Evolutionary conservation across 2,329 filamentous ascomycete species (phyloP), one percentile per base, ranked within the genome.

Genomic region (Trichoderma lentiforme): DNA sequence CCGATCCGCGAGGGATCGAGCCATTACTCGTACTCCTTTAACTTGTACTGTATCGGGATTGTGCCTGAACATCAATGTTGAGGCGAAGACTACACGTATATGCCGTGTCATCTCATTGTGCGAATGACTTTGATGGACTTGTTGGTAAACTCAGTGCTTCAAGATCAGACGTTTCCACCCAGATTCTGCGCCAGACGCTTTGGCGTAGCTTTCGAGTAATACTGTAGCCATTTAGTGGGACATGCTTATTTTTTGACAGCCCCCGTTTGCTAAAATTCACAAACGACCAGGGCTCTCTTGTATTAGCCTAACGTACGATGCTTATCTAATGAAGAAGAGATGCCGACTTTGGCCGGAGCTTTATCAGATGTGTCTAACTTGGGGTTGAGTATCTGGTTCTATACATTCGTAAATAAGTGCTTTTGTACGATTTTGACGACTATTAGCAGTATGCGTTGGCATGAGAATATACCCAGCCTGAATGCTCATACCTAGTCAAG

Each of bases 1-100:
- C 68, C 68, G 68, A 63, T 70, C 68, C 68, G 58, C 30, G 28
- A 69, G 57, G 18, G 39, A 51, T 51, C 47, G 24, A 36, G 51
- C 32, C 47, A 57, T 34, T 47, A 53, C 3, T 53, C 30, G 11
- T 61, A 36, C 57, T 21, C 32, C 3, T 24, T 21, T 58, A 32
- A 8, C 28, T 12, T 30, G 11, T 53, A 53, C 47, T 21, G 26
- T 28, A 18, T 58, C 7, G 3, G n/a, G 26, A 14, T 18, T 32
- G 26, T n/a, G 26, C 18, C 28, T 58, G 4, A 32, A 3, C 5
- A 32, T 58, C 14, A 2, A 58, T n/a, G 30, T 32, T 32, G 28
- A 4, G 15, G 3, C 2, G 43, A 21, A 51, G 43, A 5, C 18
- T 51, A 11, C n/a, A 51, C 21, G 6, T 2, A 51, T 21, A n/a